These are phyloP conservation scores for Cytospora piceae DNA, from an alignment of 2,329 filamentous ascomycete genomes.

Conservation along the genomic window DNA sequence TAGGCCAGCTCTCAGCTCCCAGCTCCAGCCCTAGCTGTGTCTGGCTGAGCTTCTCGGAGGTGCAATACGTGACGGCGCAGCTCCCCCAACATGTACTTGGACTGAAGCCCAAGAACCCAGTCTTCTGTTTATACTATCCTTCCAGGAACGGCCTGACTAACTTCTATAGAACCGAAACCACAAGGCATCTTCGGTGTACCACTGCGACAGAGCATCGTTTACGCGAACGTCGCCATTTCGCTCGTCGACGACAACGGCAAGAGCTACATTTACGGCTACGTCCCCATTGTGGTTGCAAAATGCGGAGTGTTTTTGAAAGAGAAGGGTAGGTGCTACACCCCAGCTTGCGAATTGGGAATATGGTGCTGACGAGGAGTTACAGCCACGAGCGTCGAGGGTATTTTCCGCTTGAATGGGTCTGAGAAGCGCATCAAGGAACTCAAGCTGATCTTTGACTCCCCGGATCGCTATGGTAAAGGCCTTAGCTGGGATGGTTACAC, in stretches of 20 bases:
- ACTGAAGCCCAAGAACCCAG: neutral
- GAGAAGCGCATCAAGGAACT: constrained; percentile 98
- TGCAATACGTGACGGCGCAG: neutral
- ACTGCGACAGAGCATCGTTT: constrained; percentile 90
- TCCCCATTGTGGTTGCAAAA: constrained; percentile 97
- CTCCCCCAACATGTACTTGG: neutral
- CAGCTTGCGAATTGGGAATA: neutral
- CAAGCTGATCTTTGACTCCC: constrained; percentile 88
- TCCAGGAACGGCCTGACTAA: constrained; percentile 31
- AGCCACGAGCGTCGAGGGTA: constrained; percentile 95
- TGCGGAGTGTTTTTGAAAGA: constrained; percentile 97
- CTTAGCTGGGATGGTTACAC: constrained; percentile 97
- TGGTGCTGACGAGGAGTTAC: constrained; percentile 32
- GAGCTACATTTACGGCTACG: constrained; percentile 98
- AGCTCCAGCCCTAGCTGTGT: constrained; percentile 17
- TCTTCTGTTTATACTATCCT: constrained; percentile 1
- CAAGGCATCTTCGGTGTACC: constrained; percentile 94
- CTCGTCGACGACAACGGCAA: constrained; percentile 89
- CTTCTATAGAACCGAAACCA: constrained; percentile 49
- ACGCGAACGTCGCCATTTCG: constrained; percentile 97
- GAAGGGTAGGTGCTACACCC: constrained; percentile 69
- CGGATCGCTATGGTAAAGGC: constrained; percentile 93
- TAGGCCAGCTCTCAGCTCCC: constrained; percentile 7
- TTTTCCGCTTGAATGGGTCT: constrained; percentile 93
- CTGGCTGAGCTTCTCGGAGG: constrained; percentile 9